Base-by-base conservation (phyloP, 768 basidiomycete species). In the Psilocybe tampanensis region DNA sequence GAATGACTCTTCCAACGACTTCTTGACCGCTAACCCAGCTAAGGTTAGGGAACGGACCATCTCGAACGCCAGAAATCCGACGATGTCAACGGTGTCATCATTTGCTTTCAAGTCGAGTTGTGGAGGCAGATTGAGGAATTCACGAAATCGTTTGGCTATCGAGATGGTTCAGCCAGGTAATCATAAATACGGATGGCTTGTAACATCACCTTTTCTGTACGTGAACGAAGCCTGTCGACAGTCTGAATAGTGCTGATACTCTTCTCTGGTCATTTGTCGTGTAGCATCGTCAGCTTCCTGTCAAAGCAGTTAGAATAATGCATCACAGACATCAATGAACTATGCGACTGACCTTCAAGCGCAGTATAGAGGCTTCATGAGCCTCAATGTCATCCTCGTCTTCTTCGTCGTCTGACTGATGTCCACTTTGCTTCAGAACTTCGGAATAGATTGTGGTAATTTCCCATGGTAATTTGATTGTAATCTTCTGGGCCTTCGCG, bases 171-270 rank as follows among this genome's bases (percentile, higher is more conserved):
- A 48, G 36, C 39, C 15, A 18, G 19, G 26, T n/a, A 32, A 36
- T 15, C 2, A 43, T 43, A 43, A 39, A 6, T 34, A 19, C 52
- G n/a, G 22, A n/a, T 18, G 15, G 47, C 11, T 12, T 39, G 45
- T n/a, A 45, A 11, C 36, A 71, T 29, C 44, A 92, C 95, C 90
- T 87, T 98, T 98, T 52, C 95, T 87, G 70, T 95, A 97, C 0
- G 95, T 97, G 71, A 98, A 98, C 15, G 93, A 93, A 0, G 95
- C 95, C 70, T 97, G 95, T 56, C 95, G 84, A 74, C 95, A 97
- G 69, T 96, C 94, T 2, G 95, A 95, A 68, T 97, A 97, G 68
- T 95, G 94, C 58, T 95, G 91, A 70, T 98, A 98, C 66, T 98
- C 94, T 69, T 98, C 95, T 64, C 92, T 83, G 8, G 94, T 95